Evolutionary conservation across 148 eudicot genomes (phyloP), one percentile per base, ranked within the genome.

Genomic region (Chenopodium album): DNA sequence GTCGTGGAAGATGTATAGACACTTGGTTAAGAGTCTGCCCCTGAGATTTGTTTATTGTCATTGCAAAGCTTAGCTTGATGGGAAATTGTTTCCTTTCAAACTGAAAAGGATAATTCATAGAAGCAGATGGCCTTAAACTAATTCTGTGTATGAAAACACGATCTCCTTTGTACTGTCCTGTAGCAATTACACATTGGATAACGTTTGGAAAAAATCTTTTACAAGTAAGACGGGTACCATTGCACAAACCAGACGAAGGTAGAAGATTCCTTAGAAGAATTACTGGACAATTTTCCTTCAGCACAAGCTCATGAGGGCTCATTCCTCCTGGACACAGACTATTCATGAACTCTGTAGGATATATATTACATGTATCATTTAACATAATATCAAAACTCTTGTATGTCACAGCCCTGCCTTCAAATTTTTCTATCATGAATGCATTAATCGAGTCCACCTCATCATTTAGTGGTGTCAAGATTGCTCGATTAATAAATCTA

Each of bases 21-120:
- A 80, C 82, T 0, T 60, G n/a, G 0, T 59, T 9, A 0, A 80
- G 37, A 0, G 77, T 72, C 2, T 80, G 77, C 3, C 71, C 82
- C 37, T 80, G 82, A 4, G 59, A 44, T n/a, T 80, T 80, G 54
- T 60, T 80, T 1, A 80, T 72, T 0, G 82, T 79, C 82, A 71
- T 79, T 12, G 82, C 52, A 23, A 79, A 79, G 31, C 82, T 54
- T 1, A 80, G 19, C 19, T 72, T 76, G 28, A 56, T 31, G 4
- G 78, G 67, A 28, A 76, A 29, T 6, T 80, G 76, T 37, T 34
- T 71, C 22, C 82, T 31, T 23, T 72, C 31, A n/a, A 80, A 72
- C 4, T 56, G 37, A 12, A 72, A 71, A 1, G 69, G 54, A 10
- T 52, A 69, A 5, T 69, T 28, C 29, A 20, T 1, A 0, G 34